These are phyloP conservation scores for Scleroderma citrinum DNA, from an alignment of 768 basidiomycete species.

Conservation along the genomic window DNA sequence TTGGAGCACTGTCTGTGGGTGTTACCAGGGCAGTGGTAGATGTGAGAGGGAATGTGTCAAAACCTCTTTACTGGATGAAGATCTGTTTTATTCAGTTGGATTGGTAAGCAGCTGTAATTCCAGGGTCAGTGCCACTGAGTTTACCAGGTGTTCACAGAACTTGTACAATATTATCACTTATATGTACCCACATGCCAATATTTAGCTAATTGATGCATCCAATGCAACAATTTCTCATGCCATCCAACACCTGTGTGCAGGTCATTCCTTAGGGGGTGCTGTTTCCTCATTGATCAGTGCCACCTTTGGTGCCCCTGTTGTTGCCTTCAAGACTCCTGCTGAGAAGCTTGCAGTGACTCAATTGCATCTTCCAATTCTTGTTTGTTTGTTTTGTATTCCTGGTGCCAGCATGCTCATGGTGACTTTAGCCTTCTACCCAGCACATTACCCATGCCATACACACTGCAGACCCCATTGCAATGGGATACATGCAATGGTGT, in stretches of 20 bases:
- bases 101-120: slow-evolving; percentile 44
- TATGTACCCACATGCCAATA: slow-evolving; percentile 83
- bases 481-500: slow-evolving; percentile 79
- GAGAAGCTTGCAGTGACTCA: slow-evolving; percentile 67
- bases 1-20: slow-evolving; percentile 90
- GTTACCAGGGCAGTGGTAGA: slow-evolving; percentile 65
- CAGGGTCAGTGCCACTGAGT: background rate
- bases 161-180: slow-evolving; percentile 89
- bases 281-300: slow-evolving; percentile 78
- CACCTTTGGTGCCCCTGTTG: slow-evolving; percentile 87
- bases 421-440: slow-evolving; percentile 53
- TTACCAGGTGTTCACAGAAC: slow-evolving; percentile 46
- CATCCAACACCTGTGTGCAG: slow-evolving; percentile 11
- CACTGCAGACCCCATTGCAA: slow-evolving; percentile 90
- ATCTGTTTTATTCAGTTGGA: slow-evolving; percentile 83
- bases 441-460: slow-evolving; percentile 88
- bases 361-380: slow-evolving; percentile 84
- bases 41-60: slow-evolving; percentile 84
- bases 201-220: slow-evolving; percentile 73
- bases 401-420: background rate
- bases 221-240: background rate
- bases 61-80: slow-evolving; percentile 68
- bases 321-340: slow-evolving; percentile 83
- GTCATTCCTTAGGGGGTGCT: slow-evolving; percentile 81
- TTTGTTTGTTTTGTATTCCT: slow-evolving; percentile 29